Percentiles rank a stretch among this genome's conserved stretches.
Evolutionary conservation across 768 basidiomycete species (phyloP).

Genomic region (Infundibulicybe gibba): DNA sequence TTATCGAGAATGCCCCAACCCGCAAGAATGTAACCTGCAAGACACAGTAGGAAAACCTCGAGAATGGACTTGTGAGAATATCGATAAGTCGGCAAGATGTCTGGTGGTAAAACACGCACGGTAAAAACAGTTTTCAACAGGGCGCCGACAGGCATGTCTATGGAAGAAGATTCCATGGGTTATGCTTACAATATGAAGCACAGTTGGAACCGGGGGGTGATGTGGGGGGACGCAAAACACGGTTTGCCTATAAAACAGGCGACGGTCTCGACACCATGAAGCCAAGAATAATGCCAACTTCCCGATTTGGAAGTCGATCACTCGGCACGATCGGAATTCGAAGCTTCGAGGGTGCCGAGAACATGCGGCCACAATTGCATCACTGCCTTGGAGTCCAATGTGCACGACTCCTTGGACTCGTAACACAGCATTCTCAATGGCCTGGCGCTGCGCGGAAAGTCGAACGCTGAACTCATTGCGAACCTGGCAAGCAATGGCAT

Average conservation of each 20-base stretch:
- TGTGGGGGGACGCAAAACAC: not conserved
- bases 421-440: constrained; percentile 45
- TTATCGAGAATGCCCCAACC: constrained; percentile 81
- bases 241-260: no score
- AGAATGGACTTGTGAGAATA: constrained; percentile 64
- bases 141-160: constrained; percentile 30
- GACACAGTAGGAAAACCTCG: constrained; percentile 83
- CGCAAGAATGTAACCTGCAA: constrained; percentile 82
- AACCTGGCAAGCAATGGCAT: constrained; percentile 59
- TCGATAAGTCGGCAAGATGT: constrained; percentile 3
- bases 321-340: not conserved
- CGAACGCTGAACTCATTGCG: constrained; percentile 68
- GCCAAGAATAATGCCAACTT: no score
- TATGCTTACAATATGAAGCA: not conserved
- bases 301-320: no score
- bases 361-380: not conserved
- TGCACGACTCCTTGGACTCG: no score
- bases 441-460: constrained; percentile 74
- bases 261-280: no score
- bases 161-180: constrained; percentile 1
- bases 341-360: not conserved
- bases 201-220: not conserved
- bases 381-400: not conserved
- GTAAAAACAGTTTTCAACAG: constrained; percentile 58
- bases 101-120: constrained; percentile 26